These are phyloP conservation scores for Curvularia lunata DNA, from an alignment of 2,329 filamentous ascomycete genomes.

Conservation along the genomic window DNA sequence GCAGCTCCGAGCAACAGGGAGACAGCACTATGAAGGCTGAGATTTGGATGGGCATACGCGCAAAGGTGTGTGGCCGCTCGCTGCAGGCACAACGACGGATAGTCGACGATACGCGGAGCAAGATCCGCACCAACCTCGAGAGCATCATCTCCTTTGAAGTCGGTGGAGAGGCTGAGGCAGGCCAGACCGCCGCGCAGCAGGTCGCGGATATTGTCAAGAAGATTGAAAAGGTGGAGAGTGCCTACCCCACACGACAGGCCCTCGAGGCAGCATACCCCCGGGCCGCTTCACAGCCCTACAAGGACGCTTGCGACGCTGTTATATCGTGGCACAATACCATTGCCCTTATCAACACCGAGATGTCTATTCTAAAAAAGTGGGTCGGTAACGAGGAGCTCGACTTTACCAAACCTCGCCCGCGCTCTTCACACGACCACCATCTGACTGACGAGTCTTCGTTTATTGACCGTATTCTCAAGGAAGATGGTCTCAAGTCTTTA, in stretches of 20 bases:
- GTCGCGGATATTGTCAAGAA: slow-evolving; percentile 87
- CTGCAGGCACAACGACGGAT: slow-evolving; percentile 84
- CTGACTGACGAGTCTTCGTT: slow-evolving; percentile 91
- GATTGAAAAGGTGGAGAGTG: slow-evolving; percentile 84
- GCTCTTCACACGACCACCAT: slow-evolving; percentile 72
- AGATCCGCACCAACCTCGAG: slow-evolving; percentile 77
- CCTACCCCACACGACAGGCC: slow-evolving; percentile 81
- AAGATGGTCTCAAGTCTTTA: slow-evolving; percentile 90
- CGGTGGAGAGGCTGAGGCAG: slow-evolving; percentile 88
- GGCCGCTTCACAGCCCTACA: slow-evolving; percentile 77
- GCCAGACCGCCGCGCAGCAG: slow-evolving; percentile 85
- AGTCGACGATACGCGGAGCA: slow-evolving; percentile 80
- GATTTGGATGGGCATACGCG: slow-evolving; percentile 86
- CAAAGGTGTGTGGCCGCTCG: slow-evolving; percentile 82
- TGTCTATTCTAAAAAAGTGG: slow-evolving; percentile 91
- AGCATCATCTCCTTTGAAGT: slow-evolving; percentile 93
- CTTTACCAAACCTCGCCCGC: slow-evolving; percentile 77
- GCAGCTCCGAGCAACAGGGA: slow-evolving; percentile 75
- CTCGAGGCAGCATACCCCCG: slow-evolving; percentile 77
- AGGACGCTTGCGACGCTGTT: slow-evolving; percentile 84
- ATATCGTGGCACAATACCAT: slow-evolving; percentile 98
- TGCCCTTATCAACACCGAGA: slow-evolving; percentile 91
- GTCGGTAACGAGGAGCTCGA: slow-evolving; percentile 95
- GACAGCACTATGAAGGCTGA: slow-evolving; percentile 71
- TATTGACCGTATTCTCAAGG: slow-evolving; percentile 91